Percentiles rank a stretch among this genome's conserved stretches.
These are phyloP conservation scores for slime mould (Dictyostelium discoideum) DNA, from an alignment of 78 protist genomes.

Conservation along the genomic window DNA sequence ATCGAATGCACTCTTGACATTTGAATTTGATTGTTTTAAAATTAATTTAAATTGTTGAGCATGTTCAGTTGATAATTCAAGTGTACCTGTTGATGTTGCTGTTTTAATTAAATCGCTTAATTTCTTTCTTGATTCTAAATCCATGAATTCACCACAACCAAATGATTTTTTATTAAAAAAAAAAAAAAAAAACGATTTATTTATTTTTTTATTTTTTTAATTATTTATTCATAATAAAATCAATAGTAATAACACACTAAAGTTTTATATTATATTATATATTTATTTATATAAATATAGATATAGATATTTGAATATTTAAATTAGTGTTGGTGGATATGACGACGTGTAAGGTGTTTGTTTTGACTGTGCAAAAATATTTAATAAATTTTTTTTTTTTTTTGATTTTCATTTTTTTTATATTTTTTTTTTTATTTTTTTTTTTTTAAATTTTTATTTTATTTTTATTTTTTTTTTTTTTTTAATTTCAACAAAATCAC, in stretches of 20 bases:
- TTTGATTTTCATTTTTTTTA: neutral
- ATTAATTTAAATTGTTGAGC: neutral
- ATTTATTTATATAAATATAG: no score
- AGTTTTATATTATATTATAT: no score
- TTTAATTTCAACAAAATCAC: neutral
- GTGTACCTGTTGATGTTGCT: conserved; percentile 51
- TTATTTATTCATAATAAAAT: neutral
- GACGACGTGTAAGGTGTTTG: neutral
- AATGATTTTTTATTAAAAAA: no score
- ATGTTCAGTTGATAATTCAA: conserved; percentile 47
- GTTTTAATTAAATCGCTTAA: conserved; percentile 39
- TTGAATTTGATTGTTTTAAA: conserved; percentile 43
- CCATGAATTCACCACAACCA: conserved; percentile 11
- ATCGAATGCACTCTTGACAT: conserved; percentile 64
- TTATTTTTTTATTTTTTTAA: no score
- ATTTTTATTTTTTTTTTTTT: neutral
- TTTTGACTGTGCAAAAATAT: neutral
- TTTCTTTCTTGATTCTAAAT: conserved; percentile 58
- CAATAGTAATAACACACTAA: no score
- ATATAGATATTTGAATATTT: no score
- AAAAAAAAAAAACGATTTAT: no score
- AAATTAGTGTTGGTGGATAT: neutral
- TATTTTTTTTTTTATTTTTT: neutral
- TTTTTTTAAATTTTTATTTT: neutral
- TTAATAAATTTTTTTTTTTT: neutral